Percentiles rank a stretch among this genome's conserved stretches.
Conservation (phyloP, 1,284 basidiomycete genomes). For the Quambalaria eucalypti region DNA sequence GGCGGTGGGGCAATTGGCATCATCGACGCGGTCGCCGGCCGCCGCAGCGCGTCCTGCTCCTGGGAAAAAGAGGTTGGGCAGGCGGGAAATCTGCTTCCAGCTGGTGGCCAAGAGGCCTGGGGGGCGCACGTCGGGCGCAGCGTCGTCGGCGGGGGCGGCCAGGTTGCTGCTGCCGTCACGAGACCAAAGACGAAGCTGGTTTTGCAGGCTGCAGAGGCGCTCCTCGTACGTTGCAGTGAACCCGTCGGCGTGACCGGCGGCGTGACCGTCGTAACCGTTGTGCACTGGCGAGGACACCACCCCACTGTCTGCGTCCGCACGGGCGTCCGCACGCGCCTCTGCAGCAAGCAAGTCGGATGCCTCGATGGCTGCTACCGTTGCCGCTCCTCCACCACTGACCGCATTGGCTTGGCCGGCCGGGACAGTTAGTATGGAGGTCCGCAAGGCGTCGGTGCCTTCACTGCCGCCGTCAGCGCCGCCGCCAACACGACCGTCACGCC, state of each 20-base stretch:
- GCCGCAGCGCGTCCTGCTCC: too few species aligned
- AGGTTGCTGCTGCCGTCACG: background rate
- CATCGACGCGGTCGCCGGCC: background rate
- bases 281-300: too few species aligned
- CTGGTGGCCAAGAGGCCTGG: background rate
- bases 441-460: background rate
- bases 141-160: background rate
- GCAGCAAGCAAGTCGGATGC: background rate
- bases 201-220: constrained; percentile 1
- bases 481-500: too few species aligned
- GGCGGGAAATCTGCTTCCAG: background rate
- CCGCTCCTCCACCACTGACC: background rate
- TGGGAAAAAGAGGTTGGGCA: constrained; percentile 1
- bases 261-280: background rate
- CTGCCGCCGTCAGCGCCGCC: too few species aligned
- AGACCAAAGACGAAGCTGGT: constrained; percentile 1
- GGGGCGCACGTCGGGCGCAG: background rate
- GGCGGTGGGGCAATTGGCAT: background rate
- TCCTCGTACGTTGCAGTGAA: constrained; percentile 10
- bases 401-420: background rate
- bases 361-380: background rate
- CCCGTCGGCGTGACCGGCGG: background rate
- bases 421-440: background rate
- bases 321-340: background rate
- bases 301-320: background rate